Base-by-base conservation (phyloP, 352 stramenopile genomes). In the Globisporangium canariense region DNA sequence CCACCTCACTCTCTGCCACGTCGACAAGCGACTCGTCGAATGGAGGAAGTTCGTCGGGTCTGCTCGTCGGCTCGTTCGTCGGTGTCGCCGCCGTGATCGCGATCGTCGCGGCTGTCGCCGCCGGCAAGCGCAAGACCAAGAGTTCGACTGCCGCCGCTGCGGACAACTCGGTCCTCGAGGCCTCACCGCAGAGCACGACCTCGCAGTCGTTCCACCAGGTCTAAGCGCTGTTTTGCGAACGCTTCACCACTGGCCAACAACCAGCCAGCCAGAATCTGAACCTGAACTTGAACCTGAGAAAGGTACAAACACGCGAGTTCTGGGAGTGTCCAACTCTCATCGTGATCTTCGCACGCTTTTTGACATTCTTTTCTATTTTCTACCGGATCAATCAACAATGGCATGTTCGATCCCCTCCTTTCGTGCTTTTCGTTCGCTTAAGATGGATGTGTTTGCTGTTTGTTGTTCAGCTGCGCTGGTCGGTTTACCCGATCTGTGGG, bases 201-300 rank as follows among this genome's bases (percentile, higher is more conserved):
- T 56, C 28, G 28, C 50, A 56, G 14, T 28, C 50, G 10, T 56
- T 56, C 50, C 50, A 9, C 8, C 50, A 56, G 32, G 28, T 56
- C 22, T 56, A 56, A 41, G 50, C 5, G 28, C 3, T 55, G 38
- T 38, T 10, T 40, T 14, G 34, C 34, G 34, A 40, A 10, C 34
- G 7, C 8, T 40, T 40, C 11, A 40, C 34, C 34, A 40, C 34
- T 10, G 11, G 11, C 34, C 22, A 2, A 52, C 20, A 53, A 22
- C 4, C 38, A 16, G 38, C 2, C 47, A 51, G 25, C 13, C 7
- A 49, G 4, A 51, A 28, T 6, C 32, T 36, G 32, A 25, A 25
- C 22, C 22, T 25, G 22, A 28, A 28, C 25, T 28, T 28, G 34
- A 40, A 52, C 8, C 8, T 52, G 46, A 52, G 18, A 30, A 13